Base-by-base conservation (phyloP, 805 yeast genomes). In the Wickerhamomyces mucosus region DNA sequence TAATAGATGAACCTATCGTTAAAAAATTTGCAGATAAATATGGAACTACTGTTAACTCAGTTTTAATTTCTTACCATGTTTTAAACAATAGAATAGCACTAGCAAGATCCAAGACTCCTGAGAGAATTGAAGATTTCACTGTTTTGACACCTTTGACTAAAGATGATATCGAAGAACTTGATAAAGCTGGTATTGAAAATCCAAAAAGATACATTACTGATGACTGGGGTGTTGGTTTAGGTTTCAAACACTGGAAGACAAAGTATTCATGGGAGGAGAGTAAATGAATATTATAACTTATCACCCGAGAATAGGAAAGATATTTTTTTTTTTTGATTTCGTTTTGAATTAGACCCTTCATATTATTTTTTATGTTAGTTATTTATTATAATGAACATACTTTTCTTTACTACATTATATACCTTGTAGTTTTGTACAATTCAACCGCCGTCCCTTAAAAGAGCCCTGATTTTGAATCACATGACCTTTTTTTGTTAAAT, bases 91-190 rank as follows among this genome's bases (percentile, higher is more conserved):
- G 79, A 34, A 61, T 65, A 8, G 75, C 69, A 2, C 55, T 82
- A 28, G 85, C 92, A 27, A 72, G 88, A 58, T 77, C 94, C 1
- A 63, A 75, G 12, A 82, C 79, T 31, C 61, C 69, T n/a, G 67
- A 65, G 16, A 72, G 94, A 51, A 69, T 83, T 31, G 50, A 53
- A 18, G 42, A 56, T 15, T 64, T 65, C 46, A 47, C 60, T 25
- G 55, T 39, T 7, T 42, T 54, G 31, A 56, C 59, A 22, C 55
- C 62, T 13, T 54, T 73, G 23, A 48, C 61, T 19, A 43, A 46
- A 14, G 67, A 61, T 29, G 76, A 72, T 28, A 33, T 69, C 31
- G 48, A 51, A n/a, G 41, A 42, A 16, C 45, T 70, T 37, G 56
- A 49, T 29, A 33, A 49, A 4, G 28, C 53, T 25, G 66, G 65